Evolutionary conservation across 78 protist species (phyloP), one percentile per base, ranked within the genome.

Genomic region (Dictyostelium discoideum): DNA sequence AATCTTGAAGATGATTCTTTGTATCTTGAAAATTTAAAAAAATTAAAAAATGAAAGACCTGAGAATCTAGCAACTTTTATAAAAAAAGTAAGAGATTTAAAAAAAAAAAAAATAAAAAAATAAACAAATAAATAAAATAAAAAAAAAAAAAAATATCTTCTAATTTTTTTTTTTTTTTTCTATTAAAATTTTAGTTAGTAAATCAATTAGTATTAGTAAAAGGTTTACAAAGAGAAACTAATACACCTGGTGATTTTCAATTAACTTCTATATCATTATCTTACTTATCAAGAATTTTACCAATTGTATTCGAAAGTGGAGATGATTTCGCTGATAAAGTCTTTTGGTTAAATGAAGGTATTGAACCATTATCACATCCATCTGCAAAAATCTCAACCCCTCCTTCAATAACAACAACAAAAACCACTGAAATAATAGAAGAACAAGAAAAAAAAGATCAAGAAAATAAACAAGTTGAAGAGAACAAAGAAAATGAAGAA

Each of bases 221-320:
- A 69, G 65, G 81, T 44, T n/a, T 20, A 63, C 40, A 85, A 26
- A 87, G 93, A 87, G 93, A 82, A 44, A 87, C 26, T 22, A 87
- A 87, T 87, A 42, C 86, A 78, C 18, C 37, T 5, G 78, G 67
- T 57, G 93, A 87, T 63, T 87, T 44, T 6, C 65, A 87, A 22
- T 46, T 39, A 42, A 78, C 86, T 24, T 26, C 44, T 24, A 79
- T 79, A 4, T 32, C 74, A 18, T 16, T 87, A 60, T 26, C 60
- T 24, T 87, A 79, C 29, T 69, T 87, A 32, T 79, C 84, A 20
- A 87, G 93, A 79, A 82, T 82, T 10, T 46, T 90, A 72, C 95
- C 95, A 67, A 65, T 82, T 90, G 40, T 90, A 26, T 82, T 90
- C 16, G 95, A 90, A 84, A 20, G 37, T n/a, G 24, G 22, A 7